Base-by-base conservation (phyloP, 805 yeast species). In the Nakazawaea ernobii region DNA sequence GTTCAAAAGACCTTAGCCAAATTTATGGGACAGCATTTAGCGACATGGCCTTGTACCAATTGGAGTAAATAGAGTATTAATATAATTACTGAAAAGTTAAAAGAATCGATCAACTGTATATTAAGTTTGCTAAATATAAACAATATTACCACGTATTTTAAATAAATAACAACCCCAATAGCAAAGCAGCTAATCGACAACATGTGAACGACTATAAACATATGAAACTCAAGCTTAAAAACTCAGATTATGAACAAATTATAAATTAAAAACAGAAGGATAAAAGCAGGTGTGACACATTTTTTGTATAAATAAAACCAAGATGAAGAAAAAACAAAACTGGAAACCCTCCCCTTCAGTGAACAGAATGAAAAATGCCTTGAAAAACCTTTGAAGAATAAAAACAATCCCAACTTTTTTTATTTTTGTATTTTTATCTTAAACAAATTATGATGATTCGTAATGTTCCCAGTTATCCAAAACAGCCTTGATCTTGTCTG, bases 401-500 rank as follows among this genome's bases (percentile, higher is more conserved):
- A 35, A 27, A 37, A 37, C 30, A 38, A 35, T 44, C 24, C 24
- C 24, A 20, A 20, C 24, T 20, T 20, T 20, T 20, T 20, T 20
- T 20, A 20, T 20, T 20, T 20, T 20, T 20, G 24, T 20, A 20
- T 20, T 20, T 20, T 20, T 20, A 20, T 20, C 24, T 20, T 17
- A 30, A 33, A 27, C 15, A 20, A 45, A 24, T 56, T 62, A 77
- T 49, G 81, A 77, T 40, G 67, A 63, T 61, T 77, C 82, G 67
- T 86, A 92, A 57, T 77, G 73, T 61, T 89, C 97, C 99, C 99
- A 94, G 78, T 90, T 89, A 55, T 94, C 97, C 55, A 94, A 71
- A 58, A 94, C 86, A 43, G 78, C 74, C 75, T 89, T 89, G 65
- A 95, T 86, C 78, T 87, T 89, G 46, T 88, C 95, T 43, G 96